A percentile compares a stretch with the other conserved stretches of the same genome.
phyloP scores from a whole-genome alignment of 768 basidiomycete species.

The Jaapia argillacea region DNA sequence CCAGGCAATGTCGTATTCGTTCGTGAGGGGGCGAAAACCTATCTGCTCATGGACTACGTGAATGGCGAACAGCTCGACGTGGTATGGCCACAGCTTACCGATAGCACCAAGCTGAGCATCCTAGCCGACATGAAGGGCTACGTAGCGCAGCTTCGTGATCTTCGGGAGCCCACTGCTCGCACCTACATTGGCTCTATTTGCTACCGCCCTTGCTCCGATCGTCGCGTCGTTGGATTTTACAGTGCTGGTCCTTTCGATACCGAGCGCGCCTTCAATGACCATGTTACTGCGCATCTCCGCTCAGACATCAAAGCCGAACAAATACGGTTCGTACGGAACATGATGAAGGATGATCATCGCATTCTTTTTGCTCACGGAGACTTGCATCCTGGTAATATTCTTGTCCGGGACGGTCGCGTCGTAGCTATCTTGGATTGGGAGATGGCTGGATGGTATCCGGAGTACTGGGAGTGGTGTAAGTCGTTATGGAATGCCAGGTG shows the following conservation, averaged over 20 bases:
- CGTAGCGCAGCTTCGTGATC: constrained; percentile 8
- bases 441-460: constrained; percentile 16
- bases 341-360: constrained; percentile 1
- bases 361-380: constrained; percentile 17
- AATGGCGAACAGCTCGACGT: constrained; percentile 5
- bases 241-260: constrained; percentile 3
- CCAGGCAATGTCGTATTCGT: constrained; percentile 11
- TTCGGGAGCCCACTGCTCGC: constrained; percentile 9
- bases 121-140: constrained; percentile 4
- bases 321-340: constrained; percentile 1
- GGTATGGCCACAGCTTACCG: background rate
- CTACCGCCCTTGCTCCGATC: background rate
- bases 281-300: constrained; percentile 3
- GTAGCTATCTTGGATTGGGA: constrained; percentile 21
- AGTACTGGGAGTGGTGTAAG: constrained; percentile 16
- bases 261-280: constrained; percentile 5
- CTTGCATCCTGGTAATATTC: constrained; percentile 14
- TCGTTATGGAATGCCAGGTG: background rate
- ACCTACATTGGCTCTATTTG: constrained; percentile 1
- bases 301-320: constrained; percentile 2
- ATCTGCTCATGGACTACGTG: constrained; percentile 13
- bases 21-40: background rate
- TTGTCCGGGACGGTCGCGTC: constrained; percentile 12
- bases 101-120: background rate
- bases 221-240: background rate